A percentile compares a stretch with the other conserved stretches of the same genome.
These are phyloP conservation scores for Suillus cothurnatus DNA, from an alignment of 768 basidiomycete species.

Conservation along the genomic window DNA sequence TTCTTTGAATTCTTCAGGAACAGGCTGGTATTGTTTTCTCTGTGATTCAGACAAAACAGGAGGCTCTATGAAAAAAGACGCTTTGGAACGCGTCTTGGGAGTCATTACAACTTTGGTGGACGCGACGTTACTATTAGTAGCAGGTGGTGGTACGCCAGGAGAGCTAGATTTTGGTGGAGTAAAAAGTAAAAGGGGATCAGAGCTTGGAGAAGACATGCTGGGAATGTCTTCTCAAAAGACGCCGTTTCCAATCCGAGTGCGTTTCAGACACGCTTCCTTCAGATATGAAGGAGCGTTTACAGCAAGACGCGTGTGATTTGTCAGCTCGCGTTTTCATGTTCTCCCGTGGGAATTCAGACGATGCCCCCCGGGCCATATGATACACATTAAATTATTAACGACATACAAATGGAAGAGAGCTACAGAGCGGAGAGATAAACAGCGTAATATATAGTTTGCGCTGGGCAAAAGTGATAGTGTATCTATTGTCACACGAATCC, in stretches of 20 bases:
- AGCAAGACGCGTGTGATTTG: slow-evolving; percentile 5
- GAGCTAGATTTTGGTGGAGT: slow-evolving; percentile 16
- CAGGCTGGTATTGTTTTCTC: slow-evolving; percentile 45
- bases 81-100: slow-evolving; percentile 18
- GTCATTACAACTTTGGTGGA: slow-evolving; percentile 9
- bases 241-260: neutral
- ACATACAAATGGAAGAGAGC: too few species aligned
- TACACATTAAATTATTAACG: too few species aligned
- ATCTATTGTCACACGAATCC: neutral
- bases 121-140: slow-evolving; percentile 8
- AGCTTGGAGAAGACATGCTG: slow-evolving; percentile 18
- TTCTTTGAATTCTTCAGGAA: slow-evolving; percentile 36
- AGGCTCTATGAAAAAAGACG: slow-evolving; percentile 36
- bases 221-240: slow-evolving; percentile 1
- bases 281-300: neutral
- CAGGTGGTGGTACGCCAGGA: slow-evolving; percentile 12
- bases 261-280: slow-evolving; percentile 20
- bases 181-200: slow-evolving; percentile 22
- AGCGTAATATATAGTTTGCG: neutral
- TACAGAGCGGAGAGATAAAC: neutral
- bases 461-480: neutral
- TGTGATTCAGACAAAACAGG: slow-evolving; percentile 40
- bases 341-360: neutral
- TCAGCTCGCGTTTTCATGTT: slow-evolving; percentile 2
- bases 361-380: too few species aligned